phyloP scores from a whole-genome alignment of 2,329 filamentous ascomycete genomes.

The Venturia oleaginea region DNA sequence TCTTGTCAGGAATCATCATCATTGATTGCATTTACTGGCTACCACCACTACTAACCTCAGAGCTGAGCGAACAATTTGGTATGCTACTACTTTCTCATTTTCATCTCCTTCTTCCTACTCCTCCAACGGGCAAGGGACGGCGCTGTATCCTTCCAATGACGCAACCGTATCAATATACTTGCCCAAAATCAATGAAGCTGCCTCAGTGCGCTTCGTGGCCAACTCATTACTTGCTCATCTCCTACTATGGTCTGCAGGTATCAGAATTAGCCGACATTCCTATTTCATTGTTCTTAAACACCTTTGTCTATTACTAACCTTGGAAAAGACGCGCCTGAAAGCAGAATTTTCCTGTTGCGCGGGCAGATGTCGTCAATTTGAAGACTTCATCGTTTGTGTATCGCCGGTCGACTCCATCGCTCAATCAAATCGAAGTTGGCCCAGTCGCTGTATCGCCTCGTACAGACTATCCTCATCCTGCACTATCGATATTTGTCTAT shows the following conservation, averaged over 20 bases:
- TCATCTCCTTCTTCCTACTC: not conserved
- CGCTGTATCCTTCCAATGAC: slow-evolving; percentile 14
- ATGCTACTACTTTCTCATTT: not conserved
- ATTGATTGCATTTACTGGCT: not conserved
- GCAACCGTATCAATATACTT: slow-evolving; percentile 16
- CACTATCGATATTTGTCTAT: not conserved
- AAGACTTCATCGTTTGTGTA: not conserved
- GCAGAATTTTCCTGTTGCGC: not conserved
- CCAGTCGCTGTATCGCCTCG: not conserved
- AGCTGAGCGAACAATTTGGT: not conserved
- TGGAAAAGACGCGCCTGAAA: not conserved
- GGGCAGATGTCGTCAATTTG: not conserved
- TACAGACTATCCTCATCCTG: not conserved
- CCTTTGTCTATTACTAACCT: not conserved
- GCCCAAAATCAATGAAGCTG: slow-evolving; percentile 10
- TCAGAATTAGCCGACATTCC: slow-evolving; percentile 1
- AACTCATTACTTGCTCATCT: slow-evolving; percentile 5
- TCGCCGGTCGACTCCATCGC: not conserved
- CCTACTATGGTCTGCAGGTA: slow-evolving; percentile 5
- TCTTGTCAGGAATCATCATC: not conserved
- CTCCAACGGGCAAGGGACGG: slow-evolving; percentile 12
- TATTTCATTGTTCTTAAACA: not conserved
- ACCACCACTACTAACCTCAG: not conserved
- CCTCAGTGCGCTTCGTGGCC: slow-evolving; percentile 10
- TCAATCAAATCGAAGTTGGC: not conserved